Conservation (phyloP, 106 monocot genomes). For the Posidonia australis region DNA sequence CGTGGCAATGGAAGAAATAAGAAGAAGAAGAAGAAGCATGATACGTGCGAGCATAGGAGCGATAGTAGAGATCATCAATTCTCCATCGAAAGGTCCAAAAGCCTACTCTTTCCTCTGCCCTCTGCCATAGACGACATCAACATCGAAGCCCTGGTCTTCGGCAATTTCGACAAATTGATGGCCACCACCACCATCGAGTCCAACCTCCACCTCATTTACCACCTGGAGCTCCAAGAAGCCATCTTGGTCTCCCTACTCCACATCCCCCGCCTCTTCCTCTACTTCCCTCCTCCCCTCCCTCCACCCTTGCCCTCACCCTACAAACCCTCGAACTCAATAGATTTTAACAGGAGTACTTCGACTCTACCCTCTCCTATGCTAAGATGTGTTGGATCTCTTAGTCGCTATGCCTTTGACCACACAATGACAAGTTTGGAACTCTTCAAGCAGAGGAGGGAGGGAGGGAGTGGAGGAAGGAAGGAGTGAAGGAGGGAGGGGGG, state of each 20-base stretch:
- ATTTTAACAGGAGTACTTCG: constrained; percentile 28
- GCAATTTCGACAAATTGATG: too few species aligned
- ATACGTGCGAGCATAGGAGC: too few species aligned
- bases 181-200: constrained; percentile 12
- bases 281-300: constrained; percentile 1
- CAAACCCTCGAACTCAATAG: constrained; percentile 46
- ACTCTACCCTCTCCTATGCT: constrained; percentile 15
- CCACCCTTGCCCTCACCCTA: constrained; percentile 10
- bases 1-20: too few species aligned
- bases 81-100: too few species aligned
- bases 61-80: too few species aligned
- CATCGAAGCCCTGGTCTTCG: too few species aligned
- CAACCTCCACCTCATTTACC: constrained; percentile 43
- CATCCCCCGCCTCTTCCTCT: constrained; percentile 23
- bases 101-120: too few species aligned
- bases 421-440: constrained; percentile 65
- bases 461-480: constrained; percentile 23
- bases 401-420: constrained; percentile 27
- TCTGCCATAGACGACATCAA: too few species aligned
- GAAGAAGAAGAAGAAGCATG: too few species aligned
- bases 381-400: constrained; percentile 29
- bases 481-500: constrained; percentile 52
- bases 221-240: constrained; percentile 65
- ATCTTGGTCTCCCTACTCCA: constrained; percentile 41
- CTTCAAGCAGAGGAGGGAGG: too few species aligned